Conservation (phyloP, 2,329 filamentous ascomycete species). For the Zymoseptoria tritici region DNA sequence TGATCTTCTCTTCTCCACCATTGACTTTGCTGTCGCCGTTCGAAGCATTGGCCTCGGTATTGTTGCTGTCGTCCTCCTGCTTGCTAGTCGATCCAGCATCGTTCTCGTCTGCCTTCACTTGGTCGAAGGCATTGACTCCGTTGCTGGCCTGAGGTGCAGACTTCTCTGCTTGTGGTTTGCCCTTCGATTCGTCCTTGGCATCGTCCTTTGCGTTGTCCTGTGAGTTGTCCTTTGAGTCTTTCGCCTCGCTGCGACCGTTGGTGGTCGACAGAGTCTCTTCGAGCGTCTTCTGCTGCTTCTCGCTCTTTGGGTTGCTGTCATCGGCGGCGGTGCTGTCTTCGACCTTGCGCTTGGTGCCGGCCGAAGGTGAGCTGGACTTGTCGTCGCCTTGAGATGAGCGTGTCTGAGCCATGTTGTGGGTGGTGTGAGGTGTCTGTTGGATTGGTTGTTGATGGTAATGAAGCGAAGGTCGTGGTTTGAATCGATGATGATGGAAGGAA, state of each 20-base stretch:
- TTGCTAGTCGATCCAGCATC: conserved; percentile 24
- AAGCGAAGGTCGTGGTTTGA: too few relatives aligned
- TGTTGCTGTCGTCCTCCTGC: conserved; percentile 5
- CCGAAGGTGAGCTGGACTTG: conserved; percentile 1
- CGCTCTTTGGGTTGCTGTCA: conserved; percentile 31
- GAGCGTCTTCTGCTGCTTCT: conserved; percentile 45
- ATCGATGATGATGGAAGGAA: neutral
- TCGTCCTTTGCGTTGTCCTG: conserved; percentile 11
- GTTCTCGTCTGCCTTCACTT: conserved; percentile 25
- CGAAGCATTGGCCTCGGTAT: conserved; percentile 5
- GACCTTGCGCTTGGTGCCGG: conserved; percentile 11
- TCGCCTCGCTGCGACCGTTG: conserved; percentile 18
- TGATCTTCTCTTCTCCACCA: conserved; percentile 3
- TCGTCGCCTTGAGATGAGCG: conserved; percentile 9
- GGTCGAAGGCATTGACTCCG: conserved; percentile 21
- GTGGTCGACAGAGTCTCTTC: conserved; percentile 43
- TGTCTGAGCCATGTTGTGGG: conserved; percentile 3
- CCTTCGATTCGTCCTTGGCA: conserved; percentile 19
- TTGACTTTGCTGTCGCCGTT: conserved; percentile 10
- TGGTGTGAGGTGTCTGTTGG: neutral
- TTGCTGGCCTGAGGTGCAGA: conserved; percentile 1
- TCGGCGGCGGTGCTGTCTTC: conserved; percentile 22
- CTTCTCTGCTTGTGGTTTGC: conserved; percentile 9
- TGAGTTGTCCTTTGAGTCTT: conserved; percentile 12
- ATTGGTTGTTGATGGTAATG: too few relatives aligned